These are phyloP conservation scores for Citrus sp. DNA, from an alignment of 345 rosid species.

Conservation along the genomic window DNA sequence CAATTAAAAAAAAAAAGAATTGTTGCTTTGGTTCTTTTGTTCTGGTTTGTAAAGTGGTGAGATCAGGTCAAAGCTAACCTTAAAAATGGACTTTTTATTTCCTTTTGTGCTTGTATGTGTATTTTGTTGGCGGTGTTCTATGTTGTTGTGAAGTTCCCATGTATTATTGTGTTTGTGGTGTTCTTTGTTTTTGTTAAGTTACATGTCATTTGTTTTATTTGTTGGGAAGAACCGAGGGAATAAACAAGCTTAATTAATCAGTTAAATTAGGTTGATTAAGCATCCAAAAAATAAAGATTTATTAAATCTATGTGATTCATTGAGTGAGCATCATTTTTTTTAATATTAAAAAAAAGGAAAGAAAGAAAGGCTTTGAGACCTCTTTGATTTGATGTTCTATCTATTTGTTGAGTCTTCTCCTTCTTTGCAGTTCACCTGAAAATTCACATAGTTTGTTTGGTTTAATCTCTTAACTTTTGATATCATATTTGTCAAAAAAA, in stretches of 20 bases:
- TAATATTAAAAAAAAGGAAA: neutral
- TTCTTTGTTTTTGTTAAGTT: neutral
- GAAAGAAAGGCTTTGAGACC: neutral
- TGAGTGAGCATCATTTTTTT: neutral
- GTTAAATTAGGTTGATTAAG: neutral
- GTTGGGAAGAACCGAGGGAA: neutral
- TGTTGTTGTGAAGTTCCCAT: neutral
- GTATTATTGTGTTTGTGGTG: neutral
- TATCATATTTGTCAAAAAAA: neutral
- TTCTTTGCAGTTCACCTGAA: neutral
- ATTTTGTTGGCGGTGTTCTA: neutral
- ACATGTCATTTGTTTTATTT: neutral
- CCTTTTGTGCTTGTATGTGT: neutral
- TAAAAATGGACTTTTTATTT: neutral
- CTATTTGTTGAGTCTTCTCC: neutral
- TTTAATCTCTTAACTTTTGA: neutral
- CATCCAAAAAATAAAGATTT: neutral
- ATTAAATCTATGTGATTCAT: neutral
- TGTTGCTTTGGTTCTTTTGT: constrained; percentile 9
- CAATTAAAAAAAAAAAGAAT: neutral
- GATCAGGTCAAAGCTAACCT: constrained; percentile 1
- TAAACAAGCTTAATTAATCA: neutral
- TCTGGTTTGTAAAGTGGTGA: neutral
- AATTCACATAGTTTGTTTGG: neutral
- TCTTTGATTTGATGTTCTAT: neutral